Evolutionary conservation across 805 yeast species (phyloP).

Genomic region (Suhomyces kilbournensis): DNA sequence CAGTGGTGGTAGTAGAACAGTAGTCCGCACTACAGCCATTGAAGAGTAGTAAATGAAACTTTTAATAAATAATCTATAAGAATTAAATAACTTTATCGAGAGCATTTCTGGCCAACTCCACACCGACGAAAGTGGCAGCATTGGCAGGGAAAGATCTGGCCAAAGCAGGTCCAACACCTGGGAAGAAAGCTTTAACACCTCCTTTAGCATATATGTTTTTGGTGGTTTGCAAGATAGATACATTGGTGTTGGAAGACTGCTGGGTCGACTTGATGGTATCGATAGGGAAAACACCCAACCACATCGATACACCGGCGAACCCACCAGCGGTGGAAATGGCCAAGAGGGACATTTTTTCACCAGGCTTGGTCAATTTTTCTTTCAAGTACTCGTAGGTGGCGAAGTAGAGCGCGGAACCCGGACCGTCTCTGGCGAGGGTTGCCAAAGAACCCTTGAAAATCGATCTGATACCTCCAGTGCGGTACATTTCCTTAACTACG

Average conservation of each 20-base stretch:
- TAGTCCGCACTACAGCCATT: too few species aligned
- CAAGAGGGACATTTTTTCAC: conserved; percentile 58
- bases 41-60: not conserved
- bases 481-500: conserved; percentile 65
- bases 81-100: conserved; percentile 34
- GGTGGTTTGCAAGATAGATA: conserved; percentile 64
- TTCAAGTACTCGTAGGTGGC: conserved; percentile 90
- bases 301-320: conserved; percentile 93
- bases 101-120: conserved; percentile 65
- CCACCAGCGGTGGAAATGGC: conserved; percentile 93
- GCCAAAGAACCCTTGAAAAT: conserved; percentile 89
- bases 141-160: conserved; percentile 96
- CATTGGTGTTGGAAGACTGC: conserved; percentile 57
- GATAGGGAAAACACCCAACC: conserved; percentile 93
- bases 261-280: conserved; percentile 89
- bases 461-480: conserved; percentile 79
- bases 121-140: conserved; percentile 98
- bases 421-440: conserved; percentile 94
- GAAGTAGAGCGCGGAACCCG: conserved; percentile 93
- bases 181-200: conserved; percentile 91
- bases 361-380: conserved; percentile 53
- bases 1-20: too few species aligned
- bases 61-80: conserved; percentile 1
- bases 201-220: conserved; percentile 66
- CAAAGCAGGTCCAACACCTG: conserved; percentile 95